Conservation (phyloP, 73 alveolate species). For the Uronychia binucleata region DNA sequence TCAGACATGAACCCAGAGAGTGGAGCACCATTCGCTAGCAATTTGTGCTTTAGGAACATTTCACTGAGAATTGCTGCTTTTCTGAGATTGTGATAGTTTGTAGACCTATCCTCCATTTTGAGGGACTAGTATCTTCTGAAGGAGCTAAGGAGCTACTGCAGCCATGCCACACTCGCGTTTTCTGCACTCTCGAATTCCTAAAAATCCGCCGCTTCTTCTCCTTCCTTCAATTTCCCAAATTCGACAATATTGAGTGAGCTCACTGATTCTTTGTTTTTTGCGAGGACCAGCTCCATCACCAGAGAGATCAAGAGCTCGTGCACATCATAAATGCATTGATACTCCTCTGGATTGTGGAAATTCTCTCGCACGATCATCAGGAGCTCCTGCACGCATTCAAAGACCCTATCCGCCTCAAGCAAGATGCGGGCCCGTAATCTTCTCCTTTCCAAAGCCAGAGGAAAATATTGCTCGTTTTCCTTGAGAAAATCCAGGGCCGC, state of each 20-base stretch:
- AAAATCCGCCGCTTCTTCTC: slow-evolving; percentile 1
- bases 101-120: slow-evolving; percentile 25
- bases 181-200: background rate
- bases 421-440: background rate
- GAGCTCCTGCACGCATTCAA: slow-evolving; percentile 3
- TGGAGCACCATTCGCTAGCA: background rate
- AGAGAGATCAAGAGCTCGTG: slow-evolving; percentile 28
- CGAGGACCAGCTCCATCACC: background rate
- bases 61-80: slow-evolving; percentile 15
- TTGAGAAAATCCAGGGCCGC: slow-evolving; percentile 10
- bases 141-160: slow-evolving; percentile 3
- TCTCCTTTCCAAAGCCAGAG: slow-evolving; percentile 3
- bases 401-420: background rate
- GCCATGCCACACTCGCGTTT: background rate
- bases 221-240: background rate
- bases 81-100: slow-evolving; percentile 49
- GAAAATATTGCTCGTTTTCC: background rate
- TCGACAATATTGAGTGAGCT: background rate
- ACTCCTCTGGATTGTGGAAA: slow-evolving; percentile 28
- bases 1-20: background rate
- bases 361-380: slow-evolving; percentile 7
- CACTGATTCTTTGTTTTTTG: background rate
- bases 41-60: slow-evolving; percentile 13
- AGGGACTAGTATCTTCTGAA: slow-evolving; percentile 34
- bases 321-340: slow-evolving; percentile 29